A percentile compares a stretch with the other conserved stretches of the same genome.
These are phyloP conservation scores for Aspergillus coremiiformis DNA, from an alignment of 495 filamentous ascomycete species.

Conservation along the genomic window DNA sequence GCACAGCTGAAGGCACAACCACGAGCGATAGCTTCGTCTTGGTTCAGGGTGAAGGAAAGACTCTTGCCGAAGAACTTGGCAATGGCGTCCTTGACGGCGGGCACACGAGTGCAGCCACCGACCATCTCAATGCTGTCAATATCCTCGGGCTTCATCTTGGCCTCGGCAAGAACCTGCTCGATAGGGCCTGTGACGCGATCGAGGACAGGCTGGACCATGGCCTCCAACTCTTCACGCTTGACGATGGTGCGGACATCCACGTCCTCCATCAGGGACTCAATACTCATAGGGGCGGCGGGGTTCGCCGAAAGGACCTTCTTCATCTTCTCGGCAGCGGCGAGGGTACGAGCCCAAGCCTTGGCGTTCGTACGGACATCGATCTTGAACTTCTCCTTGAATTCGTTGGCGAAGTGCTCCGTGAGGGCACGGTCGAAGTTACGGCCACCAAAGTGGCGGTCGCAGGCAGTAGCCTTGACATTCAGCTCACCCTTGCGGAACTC, in stretches of 20 bases:
- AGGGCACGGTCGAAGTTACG: slow-evolving; percentile 94
- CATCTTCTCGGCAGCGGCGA: slow-evolving; percentile 86
- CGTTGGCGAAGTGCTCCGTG: slow-evolving; percentile 87
- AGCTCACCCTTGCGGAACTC: slow-evolving; percentile 98
- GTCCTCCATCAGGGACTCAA: slow-evolving; percentile 98
- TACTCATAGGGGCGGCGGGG: slow-evolving; percentile 86
- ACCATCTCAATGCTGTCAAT: slow-evolving; percentile 93
- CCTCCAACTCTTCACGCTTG: slow-evolving; percentile 91
- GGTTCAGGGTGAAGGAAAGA: slow-evolving; percentile 95
- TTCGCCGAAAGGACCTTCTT: slow-evolving; percentile 99
- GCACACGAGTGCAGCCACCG: slow-evolving; percentile 92
- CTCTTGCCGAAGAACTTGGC: slow-evolving; percentile 83
- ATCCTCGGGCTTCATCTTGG: slow-evolving; percentile 80
- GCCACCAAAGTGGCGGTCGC: slow-evolving; percentile 93
- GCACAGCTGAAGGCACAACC: slow-evolving; percentile 97
- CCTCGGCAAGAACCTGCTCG: slow-evolving; percentile 86
- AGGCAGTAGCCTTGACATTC: slow-evolving; percentile 85
- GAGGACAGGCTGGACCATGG: slow-evolving; percentile 78
- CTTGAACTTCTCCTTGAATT: slow-evolving; percentile 91
- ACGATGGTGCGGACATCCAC: slow-evolving; percentile 82
- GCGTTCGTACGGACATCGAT: slow-evolving; percentile 81
- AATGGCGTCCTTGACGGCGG: slow-evolving; percentile 83
- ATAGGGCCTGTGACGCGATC: slow-evolving; percentile 64
- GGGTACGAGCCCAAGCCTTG: slow-evolving; percentile 81
- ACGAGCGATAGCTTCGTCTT: slow-evolving; percentile 94